Evolutionary conservation across 257 asterid genomes (phyloP).

Genomic region (Galeopsis tetrahit): DNA sequence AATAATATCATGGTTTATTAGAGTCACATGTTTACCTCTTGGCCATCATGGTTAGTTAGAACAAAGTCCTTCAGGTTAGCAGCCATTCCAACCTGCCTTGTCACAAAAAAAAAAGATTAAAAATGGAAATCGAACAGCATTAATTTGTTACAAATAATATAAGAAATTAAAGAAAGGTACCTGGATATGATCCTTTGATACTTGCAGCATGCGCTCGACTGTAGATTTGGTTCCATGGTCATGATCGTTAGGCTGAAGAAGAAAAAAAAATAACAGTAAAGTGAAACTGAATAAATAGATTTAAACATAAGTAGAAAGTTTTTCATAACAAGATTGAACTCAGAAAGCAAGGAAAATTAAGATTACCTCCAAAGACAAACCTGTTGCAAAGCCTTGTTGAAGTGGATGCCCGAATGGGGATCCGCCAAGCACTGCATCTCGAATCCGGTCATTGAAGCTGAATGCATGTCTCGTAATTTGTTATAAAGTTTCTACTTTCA

Average conservation of each 20-base stretch:
- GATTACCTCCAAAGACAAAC: constrained; percentile 85
- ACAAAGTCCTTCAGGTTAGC: constrained; percentile 79
- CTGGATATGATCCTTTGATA: constrained; percentile 89
- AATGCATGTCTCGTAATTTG: constrained; percentile 21
- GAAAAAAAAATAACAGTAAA: constrained; percentile 5
- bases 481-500: neutral
- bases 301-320: neutral
- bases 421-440: constrained; percentile 95
- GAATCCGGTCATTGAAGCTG: constrained; percentile 97
- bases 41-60: constrained; percentile 66
- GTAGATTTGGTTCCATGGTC: constrained; percentile 69
- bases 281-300: neutral
- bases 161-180: constrained; percentile 36
- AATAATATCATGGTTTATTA: constrained; percentile 1
- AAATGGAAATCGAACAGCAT: neutral
- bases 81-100: constrained; percentile 81
- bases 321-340: neutral
- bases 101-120: constrained; percentile 1
- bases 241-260: constrained; percentile 80
- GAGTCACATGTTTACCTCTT: constrained; percentile 58
- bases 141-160: neutral
- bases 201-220: constrained; percentile 62
- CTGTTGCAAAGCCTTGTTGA: constrained; percentile 93
- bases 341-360: constrained; percentile 19
- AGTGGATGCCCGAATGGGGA: constrained; percentile 97